Evolutionary conservation across 768 basidiomycete species (phyloP), one percentile per base, ranked within the genome.

Genomic region (Boletus speciosus): DNA sequence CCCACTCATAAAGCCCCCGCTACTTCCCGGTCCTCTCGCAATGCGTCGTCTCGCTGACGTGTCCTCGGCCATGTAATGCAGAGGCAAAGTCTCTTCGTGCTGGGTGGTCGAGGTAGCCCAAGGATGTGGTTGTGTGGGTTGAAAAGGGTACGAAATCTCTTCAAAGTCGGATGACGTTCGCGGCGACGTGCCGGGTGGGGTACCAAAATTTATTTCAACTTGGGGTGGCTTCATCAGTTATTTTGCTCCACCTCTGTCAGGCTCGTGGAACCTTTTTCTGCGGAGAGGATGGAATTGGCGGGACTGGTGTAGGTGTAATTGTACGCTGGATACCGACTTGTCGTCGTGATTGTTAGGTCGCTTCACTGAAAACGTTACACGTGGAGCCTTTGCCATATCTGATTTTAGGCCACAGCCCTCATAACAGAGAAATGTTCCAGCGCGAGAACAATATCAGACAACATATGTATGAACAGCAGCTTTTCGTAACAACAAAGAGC

Each of bases 131-230:
- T 58, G 66, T 14, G 59, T 47, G 59, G 71, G 62, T 60, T 63
- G 71, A 25, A 73, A 62, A 37, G 87, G 86, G 56, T 89, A 81
- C 14, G 78, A 68, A 55, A 88, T 73, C 66, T 89, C 79, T 71
- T 89, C 86, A 70, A 87, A 89, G 61, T 89, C 88, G 61, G 80
- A 81, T 51, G 83, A 83, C 47, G 79, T 74, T 64, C 75, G 75
- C 41, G 76, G 69, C 41, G 77, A 71, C 50, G 72, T 71, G 63
- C 79, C 78, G 59, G 77, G 74, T 55, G 78, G 76, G 57, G 80
- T 73, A 66, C 83, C 85, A 71, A 91, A 80, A 67, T 88, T 83
- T 58, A 91, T 78, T 64, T 84, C 78, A 61, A 89, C 77, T 68
- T 86, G 82, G 64, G 81, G 61, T 52, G 83, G 82, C 74, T 75